phyloP scores from a whole-genome alignment of 2,329 filamentous ascomycete genomes.

The Metarhizium humberi region DNA sequence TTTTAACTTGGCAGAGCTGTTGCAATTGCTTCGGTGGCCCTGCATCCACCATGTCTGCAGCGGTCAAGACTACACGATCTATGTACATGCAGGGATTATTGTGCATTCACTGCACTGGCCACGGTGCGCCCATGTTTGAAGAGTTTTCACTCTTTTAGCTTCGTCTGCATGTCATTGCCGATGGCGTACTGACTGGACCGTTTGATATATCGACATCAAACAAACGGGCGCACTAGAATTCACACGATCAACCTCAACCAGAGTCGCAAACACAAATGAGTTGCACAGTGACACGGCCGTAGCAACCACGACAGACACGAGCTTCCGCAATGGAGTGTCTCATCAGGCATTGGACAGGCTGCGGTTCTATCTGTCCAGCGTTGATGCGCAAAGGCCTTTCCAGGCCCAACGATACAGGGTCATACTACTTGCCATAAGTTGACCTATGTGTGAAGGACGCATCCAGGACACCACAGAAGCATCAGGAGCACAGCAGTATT shows the following conservation, averaged over 20 bases:
- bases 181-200: neutral
- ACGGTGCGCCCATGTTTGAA: neutral
- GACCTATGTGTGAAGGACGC: neutral
- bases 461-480: neutral
- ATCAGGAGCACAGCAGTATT: neutral
- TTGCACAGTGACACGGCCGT: neutral
- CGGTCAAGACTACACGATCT: neutral
- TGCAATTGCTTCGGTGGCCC: neutral
- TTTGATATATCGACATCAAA: neutral
- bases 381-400: neutral
- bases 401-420: neutral
- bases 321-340: neutral
- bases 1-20: neutral
- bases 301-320: constrained; percentile 4
- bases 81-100: neutral
- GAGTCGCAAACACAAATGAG: neutral
- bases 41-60: neutral
- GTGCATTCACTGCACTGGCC: neutral
- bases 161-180: neutral
- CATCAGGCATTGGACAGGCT: neutral
- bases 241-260: neutral
- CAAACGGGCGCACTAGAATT: neutral
- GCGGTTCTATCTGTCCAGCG: neutral
- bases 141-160: neutral
- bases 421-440: no score